Evolutionary conservation across 2,329 filamentous ascomycete genomes (phyloP).

Genomic region (Amylocarpus encephaloides): DNA sequence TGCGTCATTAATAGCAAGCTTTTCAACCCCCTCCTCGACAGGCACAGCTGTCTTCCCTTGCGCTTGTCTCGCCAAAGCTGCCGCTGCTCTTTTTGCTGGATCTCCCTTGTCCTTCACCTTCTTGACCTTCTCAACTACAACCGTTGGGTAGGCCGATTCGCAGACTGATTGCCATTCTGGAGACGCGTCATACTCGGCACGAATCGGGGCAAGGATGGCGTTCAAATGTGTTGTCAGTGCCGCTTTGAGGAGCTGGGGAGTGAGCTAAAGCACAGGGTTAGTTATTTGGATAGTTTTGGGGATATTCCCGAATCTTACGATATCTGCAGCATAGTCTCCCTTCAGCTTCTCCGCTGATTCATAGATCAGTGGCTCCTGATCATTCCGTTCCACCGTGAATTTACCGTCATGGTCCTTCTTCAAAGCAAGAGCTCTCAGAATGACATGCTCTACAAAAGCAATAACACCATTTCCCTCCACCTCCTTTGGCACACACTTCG

Average conservation of each 20-base stretch:
- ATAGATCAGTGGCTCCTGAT: conserved; percentile 73
- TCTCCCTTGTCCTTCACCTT: conserved; percentile 43
- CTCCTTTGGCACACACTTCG: conserved; percentile 67
- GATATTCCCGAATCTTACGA: conserved; percentile 44
- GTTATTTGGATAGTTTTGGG: conserved; percentile 10
- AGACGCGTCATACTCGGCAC: conserved; percentile 61
- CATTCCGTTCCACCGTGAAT: conserved; percentile 65
- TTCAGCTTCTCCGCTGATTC: conserved; percentile 67
- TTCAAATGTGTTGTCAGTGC: conserved; percentile 70
- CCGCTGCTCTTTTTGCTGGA: conserved; percentile 28
- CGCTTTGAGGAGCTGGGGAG: conserved; percentile 83
- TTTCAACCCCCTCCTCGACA: conserved; percentile 19
- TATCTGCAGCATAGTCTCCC: conserved; percentile 73
- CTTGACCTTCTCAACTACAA: conserved; percentile 64
- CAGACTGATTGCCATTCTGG: conserved; percentile 76
- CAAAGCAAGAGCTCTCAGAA: conserved; percentile 71
- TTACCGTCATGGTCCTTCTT: conserved; percentile 40
- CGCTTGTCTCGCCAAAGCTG: conserved; percentile 25
- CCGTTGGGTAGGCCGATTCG: conserved; percentile 76
- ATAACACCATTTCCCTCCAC: conserved; percentile 83
- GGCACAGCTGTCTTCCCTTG: conserved; percentile 23
- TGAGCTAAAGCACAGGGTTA: conserved; percentile 45
- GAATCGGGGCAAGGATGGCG: conserved; percentile 71
- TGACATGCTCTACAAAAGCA: conserved; percentile 78
- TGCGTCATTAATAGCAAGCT: conserved; percentile 22